Base-by-base conservation (phyloP, 192 early-diverging fungal species). In the Mortierella claussenii region DNA sequence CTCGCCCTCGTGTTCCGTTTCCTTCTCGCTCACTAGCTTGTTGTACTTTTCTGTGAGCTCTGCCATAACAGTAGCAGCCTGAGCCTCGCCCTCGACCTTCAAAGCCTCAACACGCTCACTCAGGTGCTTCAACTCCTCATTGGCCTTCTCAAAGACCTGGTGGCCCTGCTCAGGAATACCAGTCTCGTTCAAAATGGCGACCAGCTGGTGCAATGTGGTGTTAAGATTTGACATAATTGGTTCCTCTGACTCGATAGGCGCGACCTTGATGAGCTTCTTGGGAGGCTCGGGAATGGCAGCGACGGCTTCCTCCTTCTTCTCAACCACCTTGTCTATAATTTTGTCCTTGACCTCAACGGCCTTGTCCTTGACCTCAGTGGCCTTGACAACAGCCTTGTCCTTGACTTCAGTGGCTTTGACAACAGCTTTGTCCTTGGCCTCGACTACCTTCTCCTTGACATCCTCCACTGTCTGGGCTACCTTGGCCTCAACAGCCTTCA, bases 81-180 rank as follows among this genome's bases (percentile, higher is more conserved):
- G 68, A 44, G 60, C 70, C 44, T 69, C 63, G 21, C 62, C 65
- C 56, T 80, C 74, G 45, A 66, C 59, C 64, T 85, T 79, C 63
- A 88, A 58, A 20, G 67, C 68, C 60, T 83, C 65, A 31, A 88
- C 83, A 57, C 82, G 83, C 26, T 80, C 68, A 60, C 78, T 83
- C 59, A 83, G 64, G 23, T 79, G 53, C 32, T 80, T 76, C 24
- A 84, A 55, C 23, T 90, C 80, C 42, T 80, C 82, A 47, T 88
- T 87, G 27, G 86, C 86, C 30, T 86, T 79, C 48, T 76, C 83
- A 18, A 89, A 85, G 34, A 90, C 84, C 40, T 91, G 81, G 61
- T 85, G 82, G 12, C 86, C 81, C 46, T 79, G 79, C 40, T 80
- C 82, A 13, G 86, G 73, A 31, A 76, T 76, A 26, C 73, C 73